Evolutionary conservation across 345 rosid genomes (phyloP).

Genomic region (Rhodamnia rubescens): DNA sequence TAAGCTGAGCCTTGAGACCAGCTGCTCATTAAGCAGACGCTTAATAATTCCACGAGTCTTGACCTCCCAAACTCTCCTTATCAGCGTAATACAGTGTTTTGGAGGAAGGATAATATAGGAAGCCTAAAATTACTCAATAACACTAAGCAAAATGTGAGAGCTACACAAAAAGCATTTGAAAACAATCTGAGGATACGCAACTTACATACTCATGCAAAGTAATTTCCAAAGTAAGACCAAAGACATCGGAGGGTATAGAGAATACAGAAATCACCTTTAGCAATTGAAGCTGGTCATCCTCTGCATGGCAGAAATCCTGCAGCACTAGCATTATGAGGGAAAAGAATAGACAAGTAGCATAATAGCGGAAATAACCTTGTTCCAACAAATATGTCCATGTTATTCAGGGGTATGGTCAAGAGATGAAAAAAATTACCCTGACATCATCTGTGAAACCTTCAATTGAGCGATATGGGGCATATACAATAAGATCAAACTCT

Average conservation of each 20-base stretch:
- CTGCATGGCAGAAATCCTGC: slow-evolving; percentile 52
- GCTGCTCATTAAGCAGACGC: not conserved
- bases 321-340: not conserved
- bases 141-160: not conserved
- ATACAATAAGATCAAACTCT: slow-evolving; percentile 95
- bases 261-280: slow-evolving; percentile 39
- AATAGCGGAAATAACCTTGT: no score
- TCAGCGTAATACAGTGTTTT: not conserved
- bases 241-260: not conserved
- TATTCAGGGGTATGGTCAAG: not conserved
- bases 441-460: slow-evolving; percentile 81
- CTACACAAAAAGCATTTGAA: not conserved
- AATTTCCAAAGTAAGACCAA: not conserved
- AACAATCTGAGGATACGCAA: not conserved
- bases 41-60: not conserved
- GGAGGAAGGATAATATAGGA: not conserved
- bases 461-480: slow-evolving; percentile 82
- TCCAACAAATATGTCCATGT: not conserved
- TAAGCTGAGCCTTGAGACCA: not conserved
- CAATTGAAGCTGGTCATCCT: slow-evolving; percentile 39
- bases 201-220: not conserved
- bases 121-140: not conserved
- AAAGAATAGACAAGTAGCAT: not conserved
- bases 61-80: not conserved
- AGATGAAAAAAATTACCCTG: slow-evolving; percentile 33